Evolutionary conservation across 1,139 yeast genomes (phyloP).

Genomic region (Kodamaea arcana): DNA sequence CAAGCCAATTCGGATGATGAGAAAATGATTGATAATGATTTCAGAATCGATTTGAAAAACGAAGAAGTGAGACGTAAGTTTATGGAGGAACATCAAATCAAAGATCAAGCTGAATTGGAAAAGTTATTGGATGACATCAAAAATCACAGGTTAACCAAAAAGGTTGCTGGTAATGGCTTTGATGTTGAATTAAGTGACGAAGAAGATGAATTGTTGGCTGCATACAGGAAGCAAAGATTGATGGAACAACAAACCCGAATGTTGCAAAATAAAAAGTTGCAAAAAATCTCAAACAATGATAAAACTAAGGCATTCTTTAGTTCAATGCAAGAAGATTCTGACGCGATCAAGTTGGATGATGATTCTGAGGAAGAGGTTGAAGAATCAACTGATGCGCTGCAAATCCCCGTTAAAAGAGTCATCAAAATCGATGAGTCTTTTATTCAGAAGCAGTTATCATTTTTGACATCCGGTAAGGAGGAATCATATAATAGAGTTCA

Average conservation of each 20-base stretch:
- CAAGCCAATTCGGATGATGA: conserved; percentile 74
- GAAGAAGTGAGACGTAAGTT: conserved; percentile 58
- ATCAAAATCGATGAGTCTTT: conserved; percentile 47
- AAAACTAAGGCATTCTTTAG: conserved; percentile 73
- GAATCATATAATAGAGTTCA: conserved; percentile 33
- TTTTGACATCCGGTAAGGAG: conserved; percentile 41
- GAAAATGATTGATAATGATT: conserved; percentile 72
- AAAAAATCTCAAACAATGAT: conserved; percentile 44
- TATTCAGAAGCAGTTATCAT: conserved; percentile 63
- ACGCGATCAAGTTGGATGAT: conserved; percentile 22
- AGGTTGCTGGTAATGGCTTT: conserved; percentile 51
- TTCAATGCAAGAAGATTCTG: conserved; percentile 52
- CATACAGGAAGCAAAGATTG: conserved; percentile 48
- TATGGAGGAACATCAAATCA: conserved; percentile 63
- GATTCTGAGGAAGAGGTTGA: conserved; percentile 25
- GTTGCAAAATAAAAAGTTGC: conserved; percentile 50
- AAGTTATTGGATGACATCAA: conserved; percentile 77
- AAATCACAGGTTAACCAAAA: conserved; percentile 73
- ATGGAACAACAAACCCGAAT: conserved; percentile 54
- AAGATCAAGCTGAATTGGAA: conserved; percentile 69
- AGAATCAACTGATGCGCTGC: conserved; percentile 3
- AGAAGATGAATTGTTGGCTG: conserved; percentile 57
- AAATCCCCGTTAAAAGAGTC: conserved; percentile 18
- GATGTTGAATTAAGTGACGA: conserved; percentile 68
- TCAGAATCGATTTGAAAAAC: conserved; percentile 55